Evolutionary conservation across 768 basidiomycete genomes (phyloP), one percentile per base, ranked within the genome.

Genomic region (Nevesoporus exiguus): DNA sequence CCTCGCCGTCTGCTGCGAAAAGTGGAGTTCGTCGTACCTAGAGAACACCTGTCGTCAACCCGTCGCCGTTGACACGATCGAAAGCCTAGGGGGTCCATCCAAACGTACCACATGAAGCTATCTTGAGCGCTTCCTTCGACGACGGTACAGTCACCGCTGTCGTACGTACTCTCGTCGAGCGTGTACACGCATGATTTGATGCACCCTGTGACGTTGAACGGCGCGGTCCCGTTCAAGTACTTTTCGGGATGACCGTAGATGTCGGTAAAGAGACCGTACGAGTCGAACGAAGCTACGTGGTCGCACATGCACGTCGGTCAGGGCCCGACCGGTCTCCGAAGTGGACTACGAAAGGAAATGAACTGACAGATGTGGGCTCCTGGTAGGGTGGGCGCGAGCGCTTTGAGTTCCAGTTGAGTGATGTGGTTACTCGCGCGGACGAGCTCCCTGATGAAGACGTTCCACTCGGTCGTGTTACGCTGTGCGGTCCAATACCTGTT

Each of bases 171-270:
- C 36, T 59, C 56, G 31, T 54, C 40, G 51, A 57, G 46, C 17
- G 48, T 14, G 61, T 75, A 77, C 3, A 81, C 72, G 59, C 83
- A 84, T 0, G 78, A 70, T 37, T 76, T 61, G 36, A 80, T 71
- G 22, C 76, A 73, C 0, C 82, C 80, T 0, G 80, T 84, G 24
- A 81, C 76, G 57, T 86, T 85, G 45, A 79, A 65, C 13, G 83
- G 81, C 0, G 76, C 83, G 0, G 83, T 86, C 8, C 84, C 85
- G 55, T 86, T 87, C 30, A 86, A 67, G 65, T 85, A 86, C 4
- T 63, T 56, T 8, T n/a, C 9, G 3, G 44, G 44, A 13, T 31
- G n/a, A 19, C 5, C 29, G 19, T 45, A 45, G 13, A 45, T 84
- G 61, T 86, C 83, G 17, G 75, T 65, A 64, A 86, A 84, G 29